A percentile compares a stretch with the other conserved stretches of the same genome.
Evolutionary conservation across 768 basidiomycete species (phyloP).

Genomic region (Suillus weaverae): DNA sequence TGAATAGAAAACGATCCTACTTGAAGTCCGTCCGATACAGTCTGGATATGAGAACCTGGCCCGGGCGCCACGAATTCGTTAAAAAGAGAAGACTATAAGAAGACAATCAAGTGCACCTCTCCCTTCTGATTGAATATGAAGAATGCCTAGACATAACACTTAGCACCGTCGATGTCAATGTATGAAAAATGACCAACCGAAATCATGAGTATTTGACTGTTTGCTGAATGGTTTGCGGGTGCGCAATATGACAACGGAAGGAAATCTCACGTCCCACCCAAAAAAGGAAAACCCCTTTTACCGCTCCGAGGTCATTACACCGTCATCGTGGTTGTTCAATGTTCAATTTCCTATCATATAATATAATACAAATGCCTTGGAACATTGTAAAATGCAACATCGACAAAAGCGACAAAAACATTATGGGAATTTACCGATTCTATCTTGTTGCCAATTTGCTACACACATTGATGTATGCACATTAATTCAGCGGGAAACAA

Average conservation of each 20-base stretch:
- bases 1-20: constrained; percentile 45
- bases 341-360: neutral
- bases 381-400: neutral
- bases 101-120: constrained; percentile 62
- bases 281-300: neutral
- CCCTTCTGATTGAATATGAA: constrained; percentile 99
- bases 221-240: neutral
- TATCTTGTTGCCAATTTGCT: neutral
- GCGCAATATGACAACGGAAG: neutral
- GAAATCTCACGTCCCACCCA: neutral
- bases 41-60: constrained; percentile 90
- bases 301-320: neutral
- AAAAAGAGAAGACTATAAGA: constrained; percentile 7
- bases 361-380: neutral
- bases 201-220: constrained; percentile 36
- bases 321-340: neutral
- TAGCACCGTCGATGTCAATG: neutral
- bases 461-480: neutral
- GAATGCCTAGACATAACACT: constrained; percentile 68
- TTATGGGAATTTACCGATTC: neutral
- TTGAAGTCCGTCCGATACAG: constrained; percentile 97
- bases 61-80: constrained; percentile 42
- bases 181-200: constrained; percentile 38
- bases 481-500: neutral
- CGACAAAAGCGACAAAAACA: neutral